These are phyloP conservation scores for Tuber borchii DNA, from an alignment of 495 filamentous ascomycete genomes.

Conservation along the genomic window DNA sequence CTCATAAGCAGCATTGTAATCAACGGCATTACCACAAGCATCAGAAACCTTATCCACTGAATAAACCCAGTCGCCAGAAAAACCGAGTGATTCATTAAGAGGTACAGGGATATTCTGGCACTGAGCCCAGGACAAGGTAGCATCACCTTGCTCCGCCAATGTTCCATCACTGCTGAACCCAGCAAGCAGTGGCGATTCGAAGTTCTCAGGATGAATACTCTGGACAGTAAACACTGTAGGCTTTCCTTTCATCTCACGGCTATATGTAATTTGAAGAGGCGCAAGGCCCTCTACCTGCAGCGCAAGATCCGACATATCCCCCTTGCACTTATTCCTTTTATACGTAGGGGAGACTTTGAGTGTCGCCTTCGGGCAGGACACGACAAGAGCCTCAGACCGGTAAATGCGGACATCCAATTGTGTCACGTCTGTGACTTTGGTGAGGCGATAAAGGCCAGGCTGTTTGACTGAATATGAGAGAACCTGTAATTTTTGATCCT, in stretches of 20 bases:
- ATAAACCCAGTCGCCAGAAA: constrained; percentile 76
- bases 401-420: constrained; percentile 81
- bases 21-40: constrained; percentile 77
- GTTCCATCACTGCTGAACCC: constrained; percentile 52
- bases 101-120: constrained; percentile 66
- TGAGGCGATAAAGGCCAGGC: constrained; percentile 75
- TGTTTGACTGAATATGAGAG: constrained; percentile 65
- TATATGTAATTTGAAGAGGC: constrained; percentile 88
- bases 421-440: constrained; percentile 80
- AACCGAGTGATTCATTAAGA: constrained; percentile 77
- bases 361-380: constrained; percentile 69
- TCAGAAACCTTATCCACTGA: constrained; percentile 86
- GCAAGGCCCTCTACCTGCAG: constrained; percentile 81
- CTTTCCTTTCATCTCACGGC: constrained; percentile 65
- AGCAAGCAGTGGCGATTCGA: constrained; percentile 64
- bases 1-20: constrained; percentile 62
- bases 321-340: constrained; percentile 58
- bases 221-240: constrained; percentile 75
- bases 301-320: constrained; percentile 76
- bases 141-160: constrained; percentile 50
- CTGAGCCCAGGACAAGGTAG: constrained; percentile 73
- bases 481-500: constrained; percentile 49
- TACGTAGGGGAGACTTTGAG: constrained; percentile 59
- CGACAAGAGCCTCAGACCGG: constrained; percentile 68
- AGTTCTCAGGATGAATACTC: constrained; percentile 82